Conservation (phyloP, 176 grass and related monocot genomes). For the Bolboschoenus planiculmis region DNA sequence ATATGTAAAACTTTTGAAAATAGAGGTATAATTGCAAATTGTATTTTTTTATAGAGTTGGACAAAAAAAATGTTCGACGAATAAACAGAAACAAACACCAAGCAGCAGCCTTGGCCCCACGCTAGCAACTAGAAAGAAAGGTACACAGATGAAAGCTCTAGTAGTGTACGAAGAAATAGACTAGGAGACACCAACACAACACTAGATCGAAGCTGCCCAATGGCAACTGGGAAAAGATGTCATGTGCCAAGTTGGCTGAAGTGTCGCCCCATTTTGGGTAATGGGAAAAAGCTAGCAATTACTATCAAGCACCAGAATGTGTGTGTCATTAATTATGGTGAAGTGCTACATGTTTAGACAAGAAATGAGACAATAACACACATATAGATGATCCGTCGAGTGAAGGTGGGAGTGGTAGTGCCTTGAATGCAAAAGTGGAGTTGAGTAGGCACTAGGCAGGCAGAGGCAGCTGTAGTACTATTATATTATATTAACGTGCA, state of each 20-base stretch:
- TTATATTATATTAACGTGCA: too few relatives aligned
- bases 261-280: conserved; percentile 3
- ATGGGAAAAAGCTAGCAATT: not conserved
- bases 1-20: too few relatives aligned
- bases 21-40: too few relatives aligned
- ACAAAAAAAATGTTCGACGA: too few relatives aligned
- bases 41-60: too few relatives aligned
- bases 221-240: conserved; percentile 13
- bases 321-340: not conserved
- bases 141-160: conserved; percentile 11
- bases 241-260: not conserved
- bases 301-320: not conserved
- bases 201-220: not conserved
- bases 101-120: not conserved
- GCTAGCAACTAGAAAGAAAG: not conserved
- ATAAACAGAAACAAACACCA: not conserved
- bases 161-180: not conserved
- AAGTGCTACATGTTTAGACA: not conserved
- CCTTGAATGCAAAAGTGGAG: not conserved
- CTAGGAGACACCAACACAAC: not conserved
- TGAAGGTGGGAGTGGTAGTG: conserved; percentile 6
- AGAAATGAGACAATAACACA: not conserved
- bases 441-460: not conserved
- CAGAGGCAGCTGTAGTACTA: not conserved
- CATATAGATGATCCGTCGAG: not conserved